Percentiles rank a stretch among this genome's conserved stretches.
Evolutionary conservation across 2,329 filamentous ascomycete genomes (phyloP).

Genomic region (Colletotrichum navitas): DNA sequence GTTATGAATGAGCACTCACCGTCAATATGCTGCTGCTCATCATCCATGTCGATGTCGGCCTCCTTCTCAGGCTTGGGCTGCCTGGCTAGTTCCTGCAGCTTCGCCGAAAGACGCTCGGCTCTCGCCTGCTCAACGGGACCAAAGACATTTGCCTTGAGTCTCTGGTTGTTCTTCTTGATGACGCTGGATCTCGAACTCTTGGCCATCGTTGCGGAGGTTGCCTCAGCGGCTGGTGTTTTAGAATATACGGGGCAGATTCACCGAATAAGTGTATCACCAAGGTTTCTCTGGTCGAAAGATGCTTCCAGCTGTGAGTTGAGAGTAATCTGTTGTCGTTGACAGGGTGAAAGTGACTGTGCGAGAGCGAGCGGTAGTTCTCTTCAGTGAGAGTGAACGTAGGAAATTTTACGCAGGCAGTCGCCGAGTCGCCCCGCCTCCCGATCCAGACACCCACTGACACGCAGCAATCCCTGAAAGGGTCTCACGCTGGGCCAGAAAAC

Average conservation of each 20-base stretch:
- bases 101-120: constrained; percentile 85
- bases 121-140: constrained; percentile 84
- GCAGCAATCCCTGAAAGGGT: constrained; percentile 25
- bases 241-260: not conserved
- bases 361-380: constrained; percentile 8
- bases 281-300: too few species aligned
- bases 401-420: constrained; percentile 34
- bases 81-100: constrained; percentile 83
- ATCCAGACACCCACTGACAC: constrained; percentile 1
- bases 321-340: not conserved
- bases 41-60: constrained; percentile 63
- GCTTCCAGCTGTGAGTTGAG: not conserved
- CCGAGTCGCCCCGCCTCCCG: constrained; percentile 29
- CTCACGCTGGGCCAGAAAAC: constrained; percentile 23
- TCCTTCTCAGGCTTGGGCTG: constrained; percentile 76
- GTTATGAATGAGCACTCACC: constrained; percentile 14
- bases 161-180: constrained; percentile 85
- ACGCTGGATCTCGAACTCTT: constrained; percentile 85
- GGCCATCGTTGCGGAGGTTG: constrained; percentile 73
- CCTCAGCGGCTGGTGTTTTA: constrained; percentile 21
- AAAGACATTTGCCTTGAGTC: constrained; percentile 85
- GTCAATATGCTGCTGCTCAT: constrained; percentile 47
- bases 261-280: not conserved
- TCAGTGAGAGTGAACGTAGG: constrained; percentile 11
- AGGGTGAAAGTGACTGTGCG: constrained; percentile 17